phyloP scores from a whole-genome alignment of 1,284 basidiomycete species.

The Puccinia novopanici region DNA sequence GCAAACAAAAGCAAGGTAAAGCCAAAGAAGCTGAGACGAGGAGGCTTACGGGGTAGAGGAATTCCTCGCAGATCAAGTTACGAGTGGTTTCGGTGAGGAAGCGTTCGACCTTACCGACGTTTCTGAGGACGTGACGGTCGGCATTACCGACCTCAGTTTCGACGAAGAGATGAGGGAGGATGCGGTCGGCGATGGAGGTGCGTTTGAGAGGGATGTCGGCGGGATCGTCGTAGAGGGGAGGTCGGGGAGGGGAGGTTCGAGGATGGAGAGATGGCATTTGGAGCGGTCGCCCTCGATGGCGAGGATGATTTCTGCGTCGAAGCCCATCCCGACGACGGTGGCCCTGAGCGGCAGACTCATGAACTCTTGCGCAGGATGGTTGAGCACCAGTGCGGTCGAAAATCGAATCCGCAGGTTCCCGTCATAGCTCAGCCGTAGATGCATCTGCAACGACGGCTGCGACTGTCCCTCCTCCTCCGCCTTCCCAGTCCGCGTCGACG shows the following conservation, averaged over 20 bases:
- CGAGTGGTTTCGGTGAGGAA: conserved; percentile 94
- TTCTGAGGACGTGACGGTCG: conserved; percentile 92
- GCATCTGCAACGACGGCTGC: conserved; percentile 61
- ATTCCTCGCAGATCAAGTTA: conserved; percentile 74
- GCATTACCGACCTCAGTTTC: conserved; percentile 95
- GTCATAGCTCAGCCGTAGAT: conserved; percentile 60
- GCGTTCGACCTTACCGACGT: conserved; percentile 91
- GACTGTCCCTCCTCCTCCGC: conserved; percentile 30
- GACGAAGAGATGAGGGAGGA: conserved; percentile 88
- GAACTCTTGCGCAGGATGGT: conserved; percentile 90
- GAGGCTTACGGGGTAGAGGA: conserved; percentile 32
- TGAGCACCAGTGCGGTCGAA: conserved; percentile 89
- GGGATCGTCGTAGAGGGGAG: conserved; percentile 15
- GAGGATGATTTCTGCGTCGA: conserved; percentile 81
- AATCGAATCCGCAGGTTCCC: conserved; percentile 67
- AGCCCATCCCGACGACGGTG: conserved; percentile 80
- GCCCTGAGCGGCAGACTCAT: conserved; percentile 94
- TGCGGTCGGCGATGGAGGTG: conserved; percentile 66
- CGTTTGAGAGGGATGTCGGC: not conserved
- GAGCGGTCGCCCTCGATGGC: conserved; percentile 80
- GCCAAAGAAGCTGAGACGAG: not conserved
- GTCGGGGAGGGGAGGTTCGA: conserved; percentile 63
- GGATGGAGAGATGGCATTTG: conserved; percentile 80
- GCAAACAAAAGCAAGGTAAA: not conserved
- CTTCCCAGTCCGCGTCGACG: conserved; percentile 30